Conservation (phyloP, 2,329 filamentous ascomycete species). For the Phialophora expanda region DNA sequence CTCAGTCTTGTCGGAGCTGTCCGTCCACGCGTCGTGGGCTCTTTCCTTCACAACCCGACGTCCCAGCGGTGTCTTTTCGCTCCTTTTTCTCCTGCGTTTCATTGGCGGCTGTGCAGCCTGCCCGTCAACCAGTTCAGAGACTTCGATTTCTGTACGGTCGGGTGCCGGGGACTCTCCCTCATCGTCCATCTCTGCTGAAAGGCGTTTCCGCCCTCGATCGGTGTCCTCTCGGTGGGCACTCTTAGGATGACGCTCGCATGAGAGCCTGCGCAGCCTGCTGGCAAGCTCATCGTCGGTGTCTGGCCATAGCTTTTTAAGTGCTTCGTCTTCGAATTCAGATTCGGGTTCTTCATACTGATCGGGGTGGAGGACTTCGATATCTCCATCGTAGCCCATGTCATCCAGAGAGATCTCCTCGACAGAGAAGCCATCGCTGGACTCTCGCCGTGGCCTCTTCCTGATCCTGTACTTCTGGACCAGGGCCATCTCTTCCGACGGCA, state of each 20-base stretch:
- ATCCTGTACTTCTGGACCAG: slow-evolving; percentile 14
- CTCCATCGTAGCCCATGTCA: slow-evolving; percentile 43
- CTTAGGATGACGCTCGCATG: slow-evolving; percentile 20
- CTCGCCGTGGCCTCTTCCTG: slow-evolving; percentile 37
- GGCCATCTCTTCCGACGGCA: slow-evolving; percentile 15
- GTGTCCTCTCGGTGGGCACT: not conserved
- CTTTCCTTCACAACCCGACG: slow-evolving; percentile 24
- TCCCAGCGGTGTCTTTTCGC: slow-evolving; percentile 19
- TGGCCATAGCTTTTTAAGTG: slow-evolving; percentile 46
- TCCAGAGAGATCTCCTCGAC: slow-evolving; percentile 41
- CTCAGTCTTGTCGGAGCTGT: slow-evolving; percentile 33
- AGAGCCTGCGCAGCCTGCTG: slow-evolving; percentile 32
- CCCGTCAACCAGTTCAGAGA: slow-evolving; percentile 31
- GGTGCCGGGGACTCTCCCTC: slow-evolving; percentile 4
- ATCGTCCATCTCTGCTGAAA: slow-evolving; percentile 28
- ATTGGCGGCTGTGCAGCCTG: slow-evolving; percentile 25
- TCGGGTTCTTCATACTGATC: slow-evolving; percentile 45
- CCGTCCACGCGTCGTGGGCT: slow-evolving; percentile 24
- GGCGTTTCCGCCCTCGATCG: slow-evolving; percentile 27
- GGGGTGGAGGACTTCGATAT: slow-evolving; percentile 45
- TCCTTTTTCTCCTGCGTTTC: slow-evolving; percentile 29
- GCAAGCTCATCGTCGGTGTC: slow-evolving; percentile 37
- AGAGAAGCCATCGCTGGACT: slow-evolving; percentile 37
- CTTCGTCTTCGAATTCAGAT: slow-evolving; percentile 37
- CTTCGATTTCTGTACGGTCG: slow-evolving; percentile 31